Evolutionary conservation across 78 protist species (phyloP), one percentile per base, ranked within the genome.

Genomic region (Paulinella micropora): DNA sequence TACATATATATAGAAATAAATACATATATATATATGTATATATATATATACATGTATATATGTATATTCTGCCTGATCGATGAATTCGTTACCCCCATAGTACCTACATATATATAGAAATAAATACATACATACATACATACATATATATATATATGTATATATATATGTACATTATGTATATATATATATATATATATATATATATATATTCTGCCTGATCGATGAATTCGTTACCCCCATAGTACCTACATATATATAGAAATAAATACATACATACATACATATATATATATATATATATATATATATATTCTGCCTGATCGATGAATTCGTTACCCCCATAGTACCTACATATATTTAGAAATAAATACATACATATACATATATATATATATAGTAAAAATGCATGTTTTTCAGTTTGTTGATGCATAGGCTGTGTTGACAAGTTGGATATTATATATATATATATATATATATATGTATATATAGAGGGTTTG

Each of bases 61-160:
- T n/a, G n/a, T n/a, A n/a, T n/a, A n/a, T n/a, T 98, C 99, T 1
- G 94, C 51, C 88, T 92, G 37, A 92, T 98, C 99, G 81, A 97
- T 93, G 91, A 83, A 84, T 90, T 98, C 96, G 90, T 96, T 97
- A 85, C 99, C 99, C 31, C 99, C 99, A 90, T 98, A 98, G 89
- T 94, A 94, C 35, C 93, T 88, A 34, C 1, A 29, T 9, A 9
- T 23, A 23, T 9, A n/a, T n/a, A n/a, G n/a, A n/a, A n/a, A n/a
- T n/a, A n/a, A n/a, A n/a, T n/a, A n/a, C n/a, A n/a, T n/a, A n/a
- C n/a, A n/a, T n/a, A n/a, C n/a, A n/a, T n/a, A n/a, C n/a, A n/a
- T n/a, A n/a, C n/a, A 88, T 73, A 79, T 3, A 23, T 35, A 34
- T 3, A 85, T 1, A 39, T 4, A 29, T 26, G 3, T 23, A 37